Evolutionary conservation across 2,329 filamentous ascomycete species (phyloP), one percentile per base, ranked within the genome.

Genomic region (Rosellinia necatrix): DNA sequence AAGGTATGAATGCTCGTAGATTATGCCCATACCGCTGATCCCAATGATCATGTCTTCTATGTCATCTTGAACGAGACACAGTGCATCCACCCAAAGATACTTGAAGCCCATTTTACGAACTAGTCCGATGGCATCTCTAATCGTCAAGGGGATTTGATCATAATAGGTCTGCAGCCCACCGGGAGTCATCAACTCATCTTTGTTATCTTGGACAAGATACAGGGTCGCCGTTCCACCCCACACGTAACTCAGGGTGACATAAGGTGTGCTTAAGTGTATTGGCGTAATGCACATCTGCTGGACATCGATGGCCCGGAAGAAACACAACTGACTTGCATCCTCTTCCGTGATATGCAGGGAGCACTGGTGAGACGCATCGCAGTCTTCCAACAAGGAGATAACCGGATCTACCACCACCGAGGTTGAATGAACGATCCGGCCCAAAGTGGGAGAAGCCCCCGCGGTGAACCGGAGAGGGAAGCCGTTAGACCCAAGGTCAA

Each of bases 81-180:
- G 3, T 2, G 49, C 30, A 17, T 52, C 49, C 2, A 52, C 49
- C 49, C 49, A 52, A 1, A 46, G 40, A 32, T 52, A 52, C 4
- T 30, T 4, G 2, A 44, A 1, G 4, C 29, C 15, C 40, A 52
- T 29, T 10, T 30, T 44, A 8, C 22, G 30, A 7, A 24, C 40
- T 12, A 44, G 22, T 13, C 22, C 12, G 6, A 52, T 52, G 12
- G 40, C 40, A 24, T 52, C 30, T 9, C 22, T 21, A 9, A 52
- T 52, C 2, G 40, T 52, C 6, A 10, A 10, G 3, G 49, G 40
- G 2, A 52, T n/a, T 2, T 3, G 10, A 2, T 44, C 22, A 0
- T 13, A 2, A 4, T 30, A 29, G 15, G 21, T 24, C 22, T 38
- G 6, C 1, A 52, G 15, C 12, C 5, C 49, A 9, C 9, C 2